Conservation (phyloP, 1,284 basidiomycete genomes). For the Heterobasidion parviporum region DNA sequence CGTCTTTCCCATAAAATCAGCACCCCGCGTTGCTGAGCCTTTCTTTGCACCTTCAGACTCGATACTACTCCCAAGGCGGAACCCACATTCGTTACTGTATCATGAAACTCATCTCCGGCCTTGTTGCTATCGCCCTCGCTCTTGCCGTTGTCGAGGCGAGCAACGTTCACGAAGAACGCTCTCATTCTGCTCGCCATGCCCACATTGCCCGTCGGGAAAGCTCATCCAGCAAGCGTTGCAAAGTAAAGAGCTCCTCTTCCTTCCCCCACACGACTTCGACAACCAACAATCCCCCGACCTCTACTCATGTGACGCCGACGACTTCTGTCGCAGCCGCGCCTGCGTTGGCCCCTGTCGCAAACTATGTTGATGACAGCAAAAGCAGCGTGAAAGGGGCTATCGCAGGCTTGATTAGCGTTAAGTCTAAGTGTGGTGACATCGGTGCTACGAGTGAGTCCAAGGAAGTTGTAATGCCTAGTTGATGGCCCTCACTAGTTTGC, state of each 20-base stretch:
- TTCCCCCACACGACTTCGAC: background rate
- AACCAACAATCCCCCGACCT: background rate
- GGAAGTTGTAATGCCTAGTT: background rate
- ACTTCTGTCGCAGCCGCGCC: background rate
- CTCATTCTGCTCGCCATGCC: background rate
- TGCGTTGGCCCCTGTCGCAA: background rate
- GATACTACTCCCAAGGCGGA: background rate
- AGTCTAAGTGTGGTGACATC: constrained; percentile 15
- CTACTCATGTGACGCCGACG: background rate
- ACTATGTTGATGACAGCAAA: background rate
- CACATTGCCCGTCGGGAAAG: background rate
- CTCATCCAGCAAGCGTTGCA: constrained; percentile 1
- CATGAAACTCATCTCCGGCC: constrained; percentile 27
- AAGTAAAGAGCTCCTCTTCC: background rate
- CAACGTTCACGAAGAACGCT: constrained; percentile 16
- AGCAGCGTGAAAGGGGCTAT: background rate
- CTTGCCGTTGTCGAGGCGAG: constrained; percentile 30
- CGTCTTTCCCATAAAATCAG: background rate
- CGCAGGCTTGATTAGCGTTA: constrained; percentile 17
- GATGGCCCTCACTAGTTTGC: background rate
- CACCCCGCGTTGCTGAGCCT: background rate
- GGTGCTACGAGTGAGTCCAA: constrained; percentile 18
- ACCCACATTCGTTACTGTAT: constrained; percentile 2
- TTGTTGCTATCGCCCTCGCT: constrained; percentile 30
- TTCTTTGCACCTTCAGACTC: background rate